Base-by-base conservation (phyloP, 2,329 filamentous ascomycete genomes). In the Cladosporium sp. region DNA sequence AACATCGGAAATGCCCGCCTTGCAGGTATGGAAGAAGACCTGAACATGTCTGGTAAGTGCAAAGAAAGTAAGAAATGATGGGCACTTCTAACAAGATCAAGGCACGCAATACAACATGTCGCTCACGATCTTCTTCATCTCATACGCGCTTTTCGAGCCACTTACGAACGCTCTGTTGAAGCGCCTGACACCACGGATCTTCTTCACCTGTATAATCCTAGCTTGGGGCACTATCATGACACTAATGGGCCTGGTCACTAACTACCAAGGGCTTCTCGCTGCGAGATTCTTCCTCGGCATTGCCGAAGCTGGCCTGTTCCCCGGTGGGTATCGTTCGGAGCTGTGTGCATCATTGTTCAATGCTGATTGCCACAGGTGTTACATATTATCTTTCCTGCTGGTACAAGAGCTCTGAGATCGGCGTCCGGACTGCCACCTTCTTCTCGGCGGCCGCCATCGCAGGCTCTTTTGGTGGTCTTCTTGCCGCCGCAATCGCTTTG, bases 101-200 rank as follows among this genome's bases (percentile, higher is more conserved):
- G 56, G 84, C 2, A 78, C 82, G 6, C 82, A 90, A 73, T 96
- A 93, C 79, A 93, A 93, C 76, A 82, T 85, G 25, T 86, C 88
- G 0, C 82, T 96, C 8, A 91, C 90, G 43, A 89, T 96, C 70
- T 96, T 96, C 80, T 96, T 96, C 79, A 83, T 96, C 58, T 92
- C 90, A 0, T 97, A 97, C 75, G 85, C 91, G 1, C 78, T 93
- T 34, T 93, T 92, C 68, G 92, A 95, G 76, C 87, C 88, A 0
- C 72, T 93, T 53, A 92, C 91, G 66, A 96, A 96, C 75, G 81
- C 94, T 54, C 78, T 96, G 26, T 86, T 96, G 66, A 96, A 96
- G 79, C 85, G 83, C 23, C 80, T 91, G 67, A 84, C 88, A 1
- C 93, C 93, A 0, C 91, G 89, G 39, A 79, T 93, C 62, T 97